Evolutionary conservation across 148 eudicot species (phyloP).

Genomic region (Persicaria tinctoria): DNA sequence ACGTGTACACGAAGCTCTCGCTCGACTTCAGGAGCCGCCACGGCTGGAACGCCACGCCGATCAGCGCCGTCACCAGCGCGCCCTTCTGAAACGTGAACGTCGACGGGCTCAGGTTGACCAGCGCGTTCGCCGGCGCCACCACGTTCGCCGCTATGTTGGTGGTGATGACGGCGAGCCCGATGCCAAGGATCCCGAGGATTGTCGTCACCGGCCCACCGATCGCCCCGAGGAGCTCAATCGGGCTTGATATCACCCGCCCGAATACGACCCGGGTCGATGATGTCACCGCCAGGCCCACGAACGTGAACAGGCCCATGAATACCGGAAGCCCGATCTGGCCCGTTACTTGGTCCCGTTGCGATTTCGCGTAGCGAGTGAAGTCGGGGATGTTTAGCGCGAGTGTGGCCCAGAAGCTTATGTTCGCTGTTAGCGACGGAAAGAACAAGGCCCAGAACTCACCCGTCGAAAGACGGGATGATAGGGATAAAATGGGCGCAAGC

Average conservation of each 20-base stretch:
- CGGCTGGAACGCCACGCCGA: constrained; percentile 84
- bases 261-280: constrained; percentile 74
- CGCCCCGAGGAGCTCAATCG: constrained; percentile 63
- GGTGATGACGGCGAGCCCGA: constrained; percentile 82
- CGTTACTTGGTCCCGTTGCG: constrained; percentile 62
- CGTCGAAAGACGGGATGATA: constrained; percentile 52
- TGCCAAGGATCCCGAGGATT: constrained; percentile 63
- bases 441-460: constrained; percentile 73
- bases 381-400: constrained; percentile 88
- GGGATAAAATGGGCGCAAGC: constrained; percentile 55
- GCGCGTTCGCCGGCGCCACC: constrained; percentile 94
- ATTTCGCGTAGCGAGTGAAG: constrained; percentile 80
- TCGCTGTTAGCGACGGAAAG: constrained; percentile 88
- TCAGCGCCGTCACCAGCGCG: constrained; percentile 73
- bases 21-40: constrained; percentile 90
- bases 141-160: constrained; percentile 96
- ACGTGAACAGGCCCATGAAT: constrained; percentile 89
- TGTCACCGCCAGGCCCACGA: constrained; percentile 88
- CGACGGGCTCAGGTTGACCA: constrained; percentile 83
- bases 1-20: constrained; percentile 92
- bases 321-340: constrained; percentile 83
- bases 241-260: constrained; percentile 72
- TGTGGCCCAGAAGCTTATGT: constrained; percentile 94
- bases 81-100: constrained; percentile 69
- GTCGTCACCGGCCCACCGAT: constrained; percentile 66